Base-by-base conservation (phyloP, 2,329 filamentous ascomycete species). In the Hypoxylon sp. region DNA sequence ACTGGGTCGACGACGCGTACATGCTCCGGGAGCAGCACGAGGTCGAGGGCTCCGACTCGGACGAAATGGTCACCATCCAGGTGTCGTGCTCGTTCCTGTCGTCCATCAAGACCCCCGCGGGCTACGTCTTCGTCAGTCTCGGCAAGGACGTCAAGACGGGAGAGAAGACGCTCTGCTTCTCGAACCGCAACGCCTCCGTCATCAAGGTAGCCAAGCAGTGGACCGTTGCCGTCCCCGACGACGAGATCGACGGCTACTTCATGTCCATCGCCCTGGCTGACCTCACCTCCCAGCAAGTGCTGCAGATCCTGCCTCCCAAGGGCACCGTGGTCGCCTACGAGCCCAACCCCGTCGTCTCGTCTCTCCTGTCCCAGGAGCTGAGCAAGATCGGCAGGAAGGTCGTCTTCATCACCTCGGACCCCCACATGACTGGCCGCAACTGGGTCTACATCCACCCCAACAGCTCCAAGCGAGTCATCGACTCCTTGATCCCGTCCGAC, bases 141-240 rank as follows among this genome's bases (percentile, higher is more conserved):
- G 38, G 38, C 23, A 41, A 23, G 2, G 20, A 41, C 11, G 38
- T 23, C 10, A 41, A 41, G 38, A 41, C 38, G 20, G 38, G 38
- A 23, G n/a, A 41, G 20, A 41, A 41, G 38, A 41, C 38, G 9
- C 38, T 41, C 13, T 41, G 38, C 38, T 41, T 41, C 38, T 41
- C 38, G 20, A 41, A n/a, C 38, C 38, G 38, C 38, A 41, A 41
- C 21, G 9, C 38, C 2, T 62, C 59, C 3, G 38, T 59, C 20
- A 38, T 62, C 9, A 45, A 40, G 21, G 48, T 59, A n/a, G 48
- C 59, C 15, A 37, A 48, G 37, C 15, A 35, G 24, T 55, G 49
- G 50, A 35, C 24, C 5, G 31, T 48, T n/a, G 37, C 53, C n/a
- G 40, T 62, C 8, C n/a, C 27, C n/a, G 53, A 55, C 13, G 48